Percentiles rank a stretch among this genome's conserved stretches.
Evolutionary conservation across 2,329 filamentous ascomycete species (phyloP).

Genomic region (Cercospora beticola): DNA sequence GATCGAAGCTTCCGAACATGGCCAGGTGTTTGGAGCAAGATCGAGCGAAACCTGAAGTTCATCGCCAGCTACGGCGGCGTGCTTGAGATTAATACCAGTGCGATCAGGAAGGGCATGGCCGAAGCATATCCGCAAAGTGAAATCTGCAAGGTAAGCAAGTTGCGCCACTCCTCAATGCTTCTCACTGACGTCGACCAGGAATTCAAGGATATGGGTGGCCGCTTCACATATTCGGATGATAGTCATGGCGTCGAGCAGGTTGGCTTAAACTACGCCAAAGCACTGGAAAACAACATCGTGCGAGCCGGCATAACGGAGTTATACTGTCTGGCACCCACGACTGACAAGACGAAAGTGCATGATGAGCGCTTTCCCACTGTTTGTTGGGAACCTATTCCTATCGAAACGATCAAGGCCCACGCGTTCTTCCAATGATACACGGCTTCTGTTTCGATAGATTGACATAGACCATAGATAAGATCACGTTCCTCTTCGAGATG

Average conservation of each 20-base stretch:
- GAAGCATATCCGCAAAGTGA: constrained; percentile 83
- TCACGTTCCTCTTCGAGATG: background rate
- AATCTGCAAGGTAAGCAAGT: constrained; percentile 68
- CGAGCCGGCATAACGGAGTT: constrained; percentile 64
- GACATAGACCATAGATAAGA: background rate
- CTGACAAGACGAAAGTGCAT: constrained; percentile 27
- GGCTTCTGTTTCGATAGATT: background rate
- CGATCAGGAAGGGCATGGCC: constrained; percentile 80
- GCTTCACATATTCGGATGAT: constrained; percentile 91
- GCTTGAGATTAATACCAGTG: constrained; percentile 86
- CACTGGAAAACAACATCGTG: constrained; percentile 53
- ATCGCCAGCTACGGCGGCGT: constrained; percentile 74
- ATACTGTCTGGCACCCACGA: constrained; percentile 39
- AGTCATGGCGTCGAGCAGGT: constrained; percentile 87
- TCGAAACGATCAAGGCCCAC: constrained; percentile 26
- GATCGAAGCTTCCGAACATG: constrained; percentile 50
- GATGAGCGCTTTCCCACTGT: constrained; percentile 38
- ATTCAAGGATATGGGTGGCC: constrained; percentile 71
- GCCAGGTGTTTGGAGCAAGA: constrained; percentile 67
- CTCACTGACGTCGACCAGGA: constrained; percentile 48
- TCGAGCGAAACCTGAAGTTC: constrained; percentile 71
- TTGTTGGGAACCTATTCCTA: constrained; percentile 26
- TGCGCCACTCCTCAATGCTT: background rate
- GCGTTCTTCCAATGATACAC: constrained; percentile 23
- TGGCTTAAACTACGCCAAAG: constrained; percentile 70